Percentiles rank a stretch among this genome's conserved stretches.
These are phyloP conservation scores for Thalassiosira sp. DNA, from an alignment of 352 stramenopile genomes.

Conservation along the genomic window DNA sequence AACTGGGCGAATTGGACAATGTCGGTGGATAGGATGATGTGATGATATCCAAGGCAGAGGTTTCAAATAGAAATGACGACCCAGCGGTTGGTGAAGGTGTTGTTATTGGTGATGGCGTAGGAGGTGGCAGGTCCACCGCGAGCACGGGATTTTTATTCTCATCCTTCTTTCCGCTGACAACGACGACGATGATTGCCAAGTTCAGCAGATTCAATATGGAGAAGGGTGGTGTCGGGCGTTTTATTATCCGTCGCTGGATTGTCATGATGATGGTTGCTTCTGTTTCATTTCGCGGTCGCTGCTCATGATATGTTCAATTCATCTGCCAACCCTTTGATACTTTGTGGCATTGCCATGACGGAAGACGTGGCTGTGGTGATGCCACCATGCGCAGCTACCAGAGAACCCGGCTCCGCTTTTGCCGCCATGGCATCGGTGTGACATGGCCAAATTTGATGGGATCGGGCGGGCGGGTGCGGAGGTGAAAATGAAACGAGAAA, in stretches of 20 bases:
- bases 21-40: too few relatives aligned
- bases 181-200: not conserved
- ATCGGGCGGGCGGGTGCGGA: too few relatives aligned
- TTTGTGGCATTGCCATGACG: too few relatives aligned
- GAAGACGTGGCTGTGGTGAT: too few relatives aligned
- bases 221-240: not conserved
- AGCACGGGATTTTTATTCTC: not conserved
- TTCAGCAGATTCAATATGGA: not conserved
- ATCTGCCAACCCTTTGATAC: too few relatives aligned
- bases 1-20: too few relatives aligned
- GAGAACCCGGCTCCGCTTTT: not conserved
- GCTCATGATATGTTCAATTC: too few relatives aligned
- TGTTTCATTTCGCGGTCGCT: too few relatives aligned
- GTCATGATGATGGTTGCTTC: not conserved
- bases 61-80: too few relatives aligned
- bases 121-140: not conserved
- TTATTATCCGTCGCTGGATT: not conserved
- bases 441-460: not conserved
- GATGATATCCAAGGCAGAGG: too few relatives aligned
- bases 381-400: not conserved
- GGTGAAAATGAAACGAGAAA: too few relatives aligned
- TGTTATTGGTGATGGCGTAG: not conserved
- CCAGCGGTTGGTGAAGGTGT: too few relatives aligned
- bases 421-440: not conserved
- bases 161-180: not conserved